phyloP scores from a whole-genome alignment of 2,329 filamentous ascomycete species.

The Plenodomus lindquistii region DNA sequence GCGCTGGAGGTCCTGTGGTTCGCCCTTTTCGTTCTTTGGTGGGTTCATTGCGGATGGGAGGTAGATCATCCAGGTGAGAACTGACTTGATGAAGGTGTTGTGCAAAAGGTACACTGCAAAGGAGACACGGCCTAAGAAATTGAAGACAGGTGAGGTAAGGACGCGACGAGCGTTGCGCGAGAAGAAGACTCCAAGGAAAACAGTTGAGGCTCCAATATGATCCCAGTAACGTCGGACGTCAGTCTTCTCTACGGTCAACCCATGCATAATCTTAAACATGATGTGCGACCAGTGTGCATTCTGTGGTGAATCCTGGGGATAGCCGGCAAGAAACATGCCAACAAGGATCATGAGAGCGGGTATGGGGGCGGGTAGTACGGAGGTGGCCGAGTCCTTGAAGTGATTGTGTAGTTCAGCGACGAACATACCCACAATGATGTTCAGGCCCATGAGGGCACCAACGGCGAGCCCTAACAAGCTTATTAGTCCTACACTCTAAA shows the following conservation, averaged over 20 bases:
- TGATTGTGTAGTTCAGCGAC: conserved; percentile 63
- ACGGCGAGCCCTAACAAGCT: conserved; percentile 30
- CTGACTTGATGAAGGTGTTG: conserved; percentile 62
- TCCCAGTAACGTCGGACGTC: conserved; percentile 57
- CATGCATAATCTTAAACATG: conserved; percentile 49
- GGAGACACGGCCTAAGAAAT: conserved; percentile 66
- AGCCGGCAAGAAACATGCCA: conserved; percentile 63
- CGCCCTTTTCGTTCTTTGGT: conserved; percentile 40
- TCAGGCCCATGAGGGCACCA: conserved; percentile 52
- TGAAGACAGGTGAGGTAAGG: conserved; percentile 59
- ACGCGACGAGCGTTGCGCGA: conserved; percentile 56
- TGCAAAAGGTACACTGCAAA: conserved; percentile 69
- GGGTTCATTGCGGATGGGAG: conserved; percentile 45
- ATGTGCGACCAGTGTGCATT: conserved; percentile 59
- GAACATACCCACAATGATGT: conserved; percentile 66
- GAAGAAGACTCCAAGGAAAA: conserved; percentile 58
- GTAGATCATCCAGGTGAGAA: conserved; percentile 64
- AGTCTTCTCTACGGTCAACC: conserved; percentile 53
- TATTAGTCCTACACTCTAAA: conserved; percentile 18
- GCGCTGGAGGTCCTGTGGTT: conserved; percentile 40
- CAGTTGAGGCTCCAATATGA: conserved; percentile 53
- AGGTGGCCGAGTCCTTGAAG: conserved; percentile 54
- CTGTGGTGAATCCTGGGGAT: conserved; percentile 60
- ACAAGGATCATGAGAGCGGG: conserved; percentile 55
- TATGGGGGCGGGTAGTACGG: conserved; percentile 53